These are phyloP conservation scores for Oehlia diaphana DNA, from an alignment of 192 early-diverging fungal species.

Conservation along the genomic window DNA sequence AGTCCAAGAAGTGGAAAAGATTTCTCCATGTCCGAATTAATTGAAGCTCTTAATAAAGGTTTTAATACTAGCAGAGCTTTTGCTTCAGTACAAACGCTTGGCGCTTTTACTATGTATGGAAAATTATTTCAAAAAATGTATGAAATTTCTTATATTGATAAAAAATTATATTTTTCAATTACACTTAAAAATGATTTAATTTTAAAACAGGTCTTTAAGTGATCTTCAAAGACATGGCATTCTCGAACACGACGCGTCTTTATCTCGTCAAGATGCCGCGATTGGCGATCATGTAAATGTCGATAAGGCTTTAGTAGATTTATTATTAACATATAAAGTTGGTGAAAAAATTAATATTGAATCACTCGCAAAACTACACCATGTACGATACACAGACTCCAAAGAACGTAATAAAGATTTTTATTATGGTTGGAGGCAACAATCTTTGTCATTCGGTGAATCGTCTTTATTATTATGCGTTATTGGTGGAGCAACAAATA, in stretches of 20 bases:
- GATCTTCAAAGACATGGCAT: not conserved
- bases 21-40: not conserved
- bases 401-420: conserved; percentile 7
- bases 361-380: not conserved
- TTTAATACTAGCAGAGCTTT: not conserved
- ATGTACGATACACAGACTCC: not conserved
- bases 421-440: not conserved
- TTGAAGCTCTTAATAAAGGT: not conserved
- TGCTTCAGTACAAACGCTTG: not conserved
- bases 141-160: too few relatives aligned
- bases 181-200: too few relatives aligned
- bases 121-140: not conserved
- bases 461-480: not conserved
- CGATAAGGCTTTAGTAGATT: conserved; percentile 9
- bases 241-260: conserved; percentile 27
- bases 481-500: conserved; percentile 4
- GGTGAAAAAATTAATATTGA: conserved; percentile 14
- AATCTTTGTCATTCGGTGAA: not conserved
- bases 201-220: not conserved
- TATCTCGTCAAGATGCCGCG: conserved; percentile 4
- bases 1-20: not conserved
- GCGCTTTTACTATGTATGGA: not conserved
- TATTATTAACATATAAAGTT: not conserved
- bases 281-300: conserved; percentile 13
- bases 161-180: too few relatives aligned